Conservation (phyloP, 805 yeast species). For the Metschnikowia santaceciliae region DNA sequence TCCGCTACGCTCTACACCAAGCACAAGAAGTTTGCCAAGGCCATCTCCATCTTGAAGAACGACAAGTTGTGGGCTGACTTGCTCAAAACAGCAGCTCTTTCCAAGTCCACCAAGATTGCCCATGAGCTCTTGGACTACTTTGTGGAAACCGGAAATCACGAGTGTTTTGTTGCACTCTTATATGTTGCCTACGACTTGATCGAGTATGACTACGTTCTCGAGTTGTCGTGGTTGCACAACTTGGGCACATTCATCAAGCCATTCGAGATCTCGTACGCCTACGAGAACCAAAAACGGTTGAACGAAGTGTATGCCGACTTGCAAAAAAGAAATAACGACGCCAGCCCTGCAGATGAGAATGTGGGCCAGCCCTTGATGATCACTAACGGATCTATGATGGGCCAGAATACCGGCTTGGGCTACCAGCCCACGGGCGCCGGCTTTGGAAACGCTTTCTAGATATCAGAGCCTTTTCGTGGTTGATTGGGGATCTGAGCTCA, state of each 20-base stretch:
- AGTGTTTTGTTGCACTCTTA: slow-evolving; percentile 86
- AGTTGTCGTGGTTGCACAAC: slow-evolving; percentile 85
- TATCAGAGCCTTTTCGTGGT: slow-evolving; percentile 12
- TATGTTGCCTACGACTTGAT: slow-evolving; percentile 81
- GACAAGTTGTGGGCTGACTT: slow-evolving; percentile 96
- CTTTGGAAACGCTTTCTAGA: slow-evolving; percentile 51
- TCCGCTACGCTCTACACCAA: slow-evolving; percentile 92
- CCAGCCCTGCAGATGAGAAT: slow-evolving; percentile 46
- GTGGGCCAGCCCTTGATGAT: slow-evolving; percentile 71
- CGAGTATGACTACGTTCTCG: slow-evolving; percentile 78
- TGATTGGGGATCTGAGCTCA: slow-evolving; percentile 8
- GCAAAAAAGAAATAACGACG: slow-evolving; percentile 62
- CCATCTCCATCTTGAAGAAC: slow-evolving; percentile 80
- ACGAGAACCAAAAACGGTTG: slow-evolving; percentile 70
- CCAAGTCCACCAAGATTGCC: slow-evolving; percentile 75
- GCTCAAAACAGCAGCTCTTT: slow-evolving; percentile 83
- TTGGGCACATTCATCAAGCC: slow-evolving; percentile 87
- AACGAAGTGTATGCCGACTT: slow-evolving; percentile 65
- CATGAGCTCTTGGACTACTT: slow-evolving; percentile 87
- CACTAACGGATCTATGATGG: slow-evolving; percentile 63
- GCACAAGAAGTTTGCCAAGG: slow-evolving; percentile 89
- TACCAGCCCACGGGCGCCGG: slow-evolving; percentile 71
- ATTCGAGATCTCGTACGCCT: slow-evolving; percentile 77
- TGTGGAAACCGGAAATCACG: slow-evolving; percentile 95
- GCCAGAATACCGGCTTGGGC: slow-evolving; percentile 47